Evolutionary conservation across 1,139 yeast genomes (phyloP).

Genomic region (Magnusiomyces ingens): DNA sequence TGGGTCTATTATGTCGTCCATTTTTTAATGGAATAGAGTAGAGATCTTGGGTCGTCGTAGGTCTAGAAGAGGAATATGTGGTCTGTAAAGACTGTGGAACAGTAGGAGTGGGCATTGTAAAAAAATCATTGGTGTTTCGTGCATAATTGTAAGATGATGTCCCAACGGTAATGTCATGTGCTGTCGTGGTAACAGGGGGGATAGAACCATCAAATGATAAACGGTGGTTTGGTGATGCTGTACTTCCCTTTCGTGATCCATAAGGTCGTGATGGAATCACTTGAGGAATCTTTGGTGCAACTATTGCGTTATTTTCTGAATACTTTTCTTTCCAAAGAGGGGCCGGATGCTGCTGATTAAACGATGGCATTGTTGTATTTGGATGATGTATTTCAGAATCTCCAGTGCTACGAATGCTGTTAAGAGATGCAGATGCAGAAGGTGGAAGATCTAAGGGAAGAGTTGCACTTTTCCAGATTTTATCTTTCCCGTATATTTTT

Average conservation of each 20-base stretch:
- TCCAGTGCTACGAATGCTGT: constrained; percentile 5
- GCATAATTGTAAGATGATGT: not conserved
- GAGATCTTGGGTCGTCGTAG: not conserved
- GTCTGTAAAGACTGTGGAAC: constrained; percentile 5
- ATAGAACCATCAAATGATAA: constrained; percentile 6
- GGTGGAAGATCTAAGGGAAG: constrained; percentile 1
- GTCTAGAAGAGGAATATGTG: not conserved
- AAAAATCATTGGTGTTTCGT: constrained; percentile 1
- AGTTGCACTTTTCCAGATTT: constrained; percentile 6
- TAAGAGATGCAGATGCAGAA: constrained; percentile 9
- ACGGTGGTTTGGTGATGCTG: constrained; percentile 29
- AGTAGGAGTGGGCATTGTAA: not conserved
- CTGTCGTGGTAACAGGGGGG: not conserved
- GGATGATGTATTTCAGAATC: constrained; percentile 6
- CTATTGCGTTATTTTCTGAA: not conserved
- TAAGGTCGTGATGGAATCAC: constrained; percentile 26
- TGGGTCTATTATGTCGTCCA: not conserved
- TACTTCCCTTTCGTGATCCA: constrained; percentile 29
- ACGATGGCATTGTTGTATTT: not conserved
- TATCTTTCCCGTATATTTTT: constrained; percentile 19
- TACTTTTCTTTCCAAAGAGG: not conserved
- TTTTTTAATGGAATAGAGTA: not conserved
- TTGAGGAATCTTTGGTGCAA: constrained; percentile 16
- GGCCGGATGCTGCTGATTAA: not conserved
- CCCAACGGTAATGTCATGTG: not conserved